A percentile compares a stretch with the other conserved stretches of the same genome.
phyloP scores from a whole-genome alignment of 2,329 filamentous ascomycete genomes.

The Seiridium cupressi region DNA sequence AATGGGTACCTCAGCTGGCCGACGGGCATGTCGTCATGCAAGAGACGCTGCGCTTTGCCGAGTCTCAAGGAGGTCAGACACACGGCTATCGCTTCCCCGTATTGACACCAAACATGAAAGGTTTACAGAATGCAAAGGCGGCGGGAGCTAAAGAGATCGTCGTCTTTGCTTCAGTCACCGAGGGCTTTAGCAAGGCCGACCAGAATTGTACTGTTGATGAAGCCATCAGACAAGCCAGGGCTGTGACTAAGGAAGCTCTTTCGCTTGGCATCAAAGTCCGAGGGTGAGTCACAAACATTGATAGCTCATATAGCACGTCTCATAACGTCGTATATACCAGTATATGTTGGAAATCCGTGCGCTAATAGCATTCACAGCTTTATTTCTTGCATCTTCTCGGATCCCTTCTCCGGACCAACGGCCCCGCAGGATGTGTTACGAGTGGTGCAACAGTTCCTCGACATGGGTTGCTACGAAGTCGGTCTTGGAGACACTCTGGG shows the following conservation, averaged over 20 bases:
- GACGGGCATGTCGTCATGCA: neutral
- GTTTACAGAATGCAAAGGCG: slow-evolving; percentile 40
- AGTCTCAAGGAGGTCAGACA: neutral
- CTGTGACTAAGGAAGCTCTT: neutral
- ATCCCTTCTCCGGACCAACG: slow-evolving; percentile 42
- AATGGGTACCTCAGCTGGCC: neutral
- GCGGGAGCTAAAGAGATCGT: slow-evolving; percentile 31
- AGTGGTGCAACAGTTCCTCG: slow-evolving; percentile 45
- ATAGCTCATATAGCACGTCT: neutral
- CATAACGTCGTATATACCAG: neutral
- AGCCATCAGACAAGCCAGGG: slow-evolving; percentile 32
- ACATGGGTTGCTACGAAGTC: slow-evolving; percentile 65
- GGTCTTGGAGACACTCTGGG: slow-evolving; percentile 67
- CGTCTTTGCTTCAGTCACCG: slow-evolving; percentile 59
- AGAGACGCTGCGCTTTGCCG: neutral
- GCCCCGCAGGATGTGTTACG: slow-evolving; percentile 26
- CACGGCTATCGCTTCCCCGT: neutral
- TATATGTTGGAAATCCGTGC: neutral
- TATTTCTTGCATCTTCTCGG: slow-evolving; percentile 54
- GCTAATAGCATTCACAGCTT: slow-evolving; percentile 28
- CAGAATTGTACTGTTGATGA: slow-evolving; percentile 58
- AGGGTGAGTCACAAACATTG: neutral
- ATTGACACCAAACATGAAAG: slow-evolving; percentile 30
- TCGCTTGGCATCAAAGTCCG: neutral
- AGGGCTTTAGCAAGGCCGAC: slow-evolving; percentile 56